Conservation (phyloP, 2,329 filamentous ascomycete genomes). For the Pseudogymnoascus sp. region DNA sequence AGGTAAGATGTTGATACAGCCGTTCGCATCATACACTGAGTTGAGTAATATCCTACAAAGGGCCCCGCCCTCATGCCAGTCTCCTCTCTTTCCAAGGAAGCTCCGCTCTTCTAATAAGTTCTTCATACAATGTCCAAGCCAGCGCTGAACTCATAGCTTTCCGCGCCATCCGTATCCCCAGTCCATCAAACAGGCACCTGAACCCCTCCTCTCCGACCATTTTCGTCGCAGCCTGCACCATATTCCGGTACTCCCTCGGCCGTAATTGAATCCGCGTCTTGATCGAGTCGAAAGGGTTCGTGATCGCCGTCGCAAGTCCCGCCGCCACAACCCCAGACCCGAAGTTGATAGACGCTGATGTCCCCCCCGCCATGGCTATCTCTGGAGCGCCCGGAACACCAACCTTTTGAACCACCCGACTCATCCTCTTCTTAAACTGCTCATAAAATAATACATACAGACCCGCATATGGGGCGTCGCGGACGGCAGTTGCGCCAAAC, state of each 20-base stretch:
- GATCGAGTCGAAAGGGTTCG: slow-evolving; percentile 94
- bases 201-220: slow-evolving; percentile 80
- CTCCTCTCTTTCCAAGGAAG: slow-evolving; percentile 3
- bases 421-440: slow-evolving; percentile 61
- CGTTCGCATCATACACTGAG: not conserved
- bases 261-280: slow-evolving; percentile 93
- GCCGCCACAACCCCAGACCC: slow-evolving; percentile 74
- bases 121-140: slow-evolving; percentile 96
- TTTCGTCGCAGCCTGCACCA: slow-evolving; percentile 64
- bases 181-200: slow-evolving; percentile 74
- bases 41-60: not conserved
- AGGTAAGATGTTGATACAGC: slow-evolving; percentile 5
- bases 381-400: slow-evolving; percentile 18
- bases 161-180: slow-evolving; percentile 78
- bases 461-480: slow-evolving; percentile 94
- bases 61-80: not conserved
- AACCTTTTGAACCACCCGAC: slow-evolving; percentile 22
- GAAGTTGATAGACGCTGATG: slow-evolving; percentile 72
- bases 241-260: slow-evolving; percentile 74
- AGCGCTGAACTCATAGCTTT: slow-evolving; percentile 93
- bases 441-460: slow-evolving; percentile 95
- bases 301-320: slow-evolving; percentile 74
- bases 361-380: slow-evolving; percentile 24
- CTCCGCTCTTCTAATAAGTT: slow-evolving; percentile 71
- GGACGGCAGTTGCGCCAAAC: slow-evolving; percentile 84